phyloP scores from a whole-genome alignment of 129 eudicot species.

The Escallonia herrerae region DNA sequence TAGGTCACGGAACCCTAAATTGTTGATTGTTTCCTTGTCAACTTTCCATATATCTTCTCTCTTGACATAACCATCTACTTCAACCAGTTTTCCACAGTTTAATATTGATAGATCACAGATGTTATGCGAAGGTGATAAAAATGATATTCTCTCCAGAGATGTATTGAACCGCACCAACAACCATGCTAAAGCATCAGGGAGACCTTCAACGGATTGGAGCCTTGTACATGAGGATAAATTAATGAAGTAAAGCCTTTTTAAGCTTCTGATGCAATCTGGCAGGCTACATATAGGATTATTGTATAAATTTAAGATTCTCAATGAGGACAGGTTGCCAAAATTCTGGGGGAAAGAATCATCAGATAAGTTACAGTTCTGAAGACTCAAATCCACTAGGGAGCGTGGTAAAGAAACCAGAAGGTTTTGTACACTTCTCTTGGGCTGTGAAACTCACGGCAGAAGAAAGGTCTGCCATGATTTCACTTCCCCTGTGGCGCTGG shows the following conservation, averaged over 20 bases:
- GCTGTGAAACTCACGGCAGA: background rate
- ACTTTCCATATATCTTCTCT: background rate
- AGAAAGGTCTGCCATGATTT: background rate
- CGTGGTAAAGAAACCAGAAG: slow-evolving; percentile 4
- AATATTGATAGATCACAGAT: background rate
- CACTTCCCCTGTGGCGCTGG: background rate
- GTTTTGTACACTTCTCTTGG: background rate
- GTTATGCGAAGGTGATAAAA: background rate
- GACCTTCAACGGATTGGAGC: background rate
- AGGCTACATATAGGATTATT: background rate
- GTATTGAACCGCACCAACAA: background rate
- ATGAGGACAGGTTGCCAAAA: slow-evolving; percentile 7
- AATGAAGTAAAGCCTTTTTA: background rate
- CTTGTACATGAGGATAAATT: background rate
- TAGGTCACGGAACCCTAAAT: background rate
- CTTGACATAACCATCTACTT: background rate
- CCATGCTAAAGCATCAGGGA: background rate
- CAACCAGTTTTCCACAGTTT: background rate
- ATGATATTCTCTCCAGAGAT: too few species aligned
- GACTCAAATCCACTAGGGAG: slow-evolving; percentile 7
- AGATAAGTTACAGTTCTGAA: slow-evolving; percentile 5
- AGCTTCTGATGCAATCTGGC: slow-evolving; percentile 6
- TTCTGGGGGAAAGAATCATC: slow-evolving; percentile 6
- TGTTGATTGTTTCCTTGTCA: background rate
- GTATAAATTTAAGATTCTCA: background rate